Base-by-base conservation (phyloP, 2,329 filamentous ascomycete genomes). In the Cercospora canescens region DNA sequence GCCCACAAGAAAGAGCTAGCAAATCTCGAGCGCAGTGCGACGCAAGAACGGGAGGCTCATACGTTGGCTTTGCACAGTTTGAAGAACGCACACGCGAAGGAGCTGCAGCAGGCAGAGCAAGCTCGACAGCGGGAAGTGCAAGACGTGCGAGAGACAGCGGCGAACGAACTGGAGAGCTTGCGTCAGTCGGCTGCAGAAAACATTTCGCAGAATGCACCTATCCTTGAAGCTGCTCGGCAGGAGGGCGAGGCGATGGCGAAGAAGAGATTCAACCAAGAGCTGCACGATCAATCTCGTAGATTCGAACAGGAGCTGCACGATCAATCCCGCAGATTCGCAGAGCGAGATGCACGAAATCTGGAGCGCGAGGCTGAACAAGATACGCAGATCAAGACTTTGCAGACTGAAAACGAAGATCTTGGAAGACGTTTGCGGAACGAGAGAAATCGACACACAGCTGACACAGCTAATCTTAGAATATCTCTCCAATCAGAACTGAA, bases 231-330 rank as follows among this genome's bases (percentile, higher is more conserved):
- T 16, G 65, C 37, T 24, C 57, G 61, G 14, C 39, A 30, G 14
- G 65, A 67, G 32, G 65, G 61, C 11, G 65, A 64, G 39, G 21
- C 39, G 26, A 2, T 7, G n/a, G 62, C 55, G 5, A 35, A 37
- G 11, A n/a, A 50, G 12, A 35, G 35, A 6, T 59, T 59, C 14
- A 41, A 54, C 9, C n/a, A 12, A 39, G 28, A 63, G 54, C 54
- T 63, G 26, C 37, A 59, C 5, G 62, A 50, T 26, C 34, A 56
- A 11, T 34, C 30, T 11, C 28, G 52, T 18, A 21, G 18, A 26
- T 26, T 62, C 11, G 41, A n/a, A n/a, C n/a, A 12, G 35, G 28
- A 63, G 54, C 54, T 63, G 26, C 37, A 59, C 5, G 62, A 50
- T 26, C 34, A 56, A 11, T 34, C 30, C 11, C 28, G 52, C 32